These are phyloP conservation scores for Ophiostoma piceae DNA, from an alignment of 2,329 filamentous ascomycete genomes.

Conservation along the genomic window DNA sequence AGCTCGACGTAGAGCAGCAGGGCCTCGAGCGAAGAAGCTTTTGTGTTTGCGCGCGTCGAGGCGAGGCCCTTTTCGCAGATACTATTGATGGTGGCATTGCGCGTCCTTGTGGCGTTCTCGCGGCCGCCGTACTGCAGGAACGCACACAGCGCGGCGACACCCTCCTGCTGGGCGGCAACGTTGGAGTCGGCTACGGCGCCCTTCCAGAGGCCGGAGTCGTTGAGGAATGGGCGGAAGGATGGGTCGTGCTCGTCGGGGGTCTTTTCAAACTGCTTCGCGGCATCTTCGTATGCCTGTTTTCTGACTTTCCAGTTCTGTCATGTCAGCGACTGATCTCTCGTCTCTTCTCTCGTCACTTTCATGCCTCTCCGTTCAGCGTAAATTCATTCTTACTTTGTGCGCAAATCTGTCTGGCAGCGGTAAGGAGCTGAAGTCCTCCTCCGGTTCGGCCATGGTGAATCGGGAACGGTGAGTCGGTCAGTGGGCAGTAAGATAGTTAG, in stretches of 20 bases:
- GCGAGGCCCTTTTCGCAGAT: slow-evolving; percentile 89
- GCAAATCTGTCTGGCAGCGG: slow-evolving; percentile 74
- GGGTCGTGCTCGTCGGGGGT: slow-evolving; percentile 82
- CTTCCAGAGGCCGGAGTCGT: slow-evolving; percentile 85
- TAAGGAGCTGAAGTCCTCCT: slow-evolving; percentile 76
- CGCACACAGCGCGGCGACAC: slow-evolving; percentile 76
- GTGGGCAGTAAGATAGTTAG: background rate
- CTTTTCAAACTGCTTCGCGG: slow-evolving; percentile 75
- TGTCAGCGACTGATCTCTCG: background rate
- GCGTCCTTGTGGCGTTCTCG: slow-evolving; percentile 72
- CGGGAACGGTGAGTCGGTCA: slow-evolving; percentile 11
- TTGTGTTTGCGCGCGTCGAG: slow-evolving; percentile 82
- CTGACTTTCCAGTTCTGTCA: slow-evolving; percentile 86
- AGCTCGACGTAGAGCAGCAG: slow-evolving; percentile 84
- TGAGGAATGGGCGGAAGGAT: slow-evolving; percentile 79
- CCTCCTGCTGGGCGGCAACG: slow-evolving; percentile 93
- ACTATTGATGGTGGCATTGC: slow-evolving; percentile 65
- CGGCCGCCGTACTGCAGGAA: slow-evolving; percentile 88
- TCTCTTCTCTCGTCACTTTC: background rate
- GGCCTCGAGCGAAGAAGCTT: slow-evolving; percentile 79
- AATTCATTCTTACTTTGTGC: slow-evolving; percentile 60
- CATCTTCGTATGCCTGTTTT: slow-evolving; percentile 91
- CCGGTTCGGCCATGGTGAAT: slow-evolving; percentile 65
- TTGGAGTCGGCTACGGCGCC: slow-evolving; percentile 89
- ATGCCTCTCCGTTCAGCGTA: background rate